A percentile compares a stretch with the other conserved stretches of the same genome.
Conservation (phyloP, 257 asterid species). For the Apocynum venetum region DNA sequence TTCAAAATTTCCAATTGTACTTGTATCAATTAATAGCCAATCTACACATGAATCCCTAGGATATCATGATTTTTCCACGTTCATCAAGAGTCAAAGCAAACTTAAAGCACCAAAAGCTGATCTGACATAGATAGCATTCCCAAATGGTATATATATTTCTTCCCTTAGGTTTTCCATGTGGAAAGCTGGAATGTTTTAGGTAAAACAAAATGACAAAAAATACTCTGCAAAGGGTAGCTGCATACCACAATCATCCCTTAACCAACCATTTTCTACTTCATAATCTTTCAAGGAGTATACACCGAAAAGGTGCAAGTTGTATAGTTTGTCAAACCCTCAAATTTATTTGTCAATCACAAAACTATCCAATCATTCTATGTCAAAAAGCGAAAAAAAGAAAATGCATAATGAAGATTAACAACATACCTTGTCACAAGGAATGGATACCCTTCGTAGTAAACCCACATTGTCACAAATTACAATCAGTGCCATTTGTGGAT, state of each 20-base stretch:
- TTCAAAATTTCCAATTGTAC: not conserved
- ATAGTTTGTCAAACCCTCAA: not conserved
- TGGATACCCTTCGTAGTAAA: not conserved
- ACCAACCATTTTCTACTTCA: not conserved
- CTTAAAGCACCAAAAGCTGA: not conserved
- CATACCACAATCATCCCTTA: not conserved
- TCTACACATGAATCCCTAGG: not conserved
- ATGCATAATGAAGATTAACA: not conserved
- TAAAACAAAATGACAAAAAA: not conserved
- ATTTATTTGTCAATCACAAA: not conserved
- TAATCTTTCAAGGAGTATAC: not conserved
- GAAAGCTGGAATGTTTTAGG: not conserved
- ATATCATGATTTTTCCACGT: not conserved
- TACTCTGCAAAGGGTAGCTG: not conserved
- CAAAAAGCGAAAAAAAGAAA: not conserved
- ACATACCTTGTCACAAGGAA: not conserved
- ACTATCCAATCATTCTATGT: not conserved
- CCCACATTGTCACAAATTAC: not conserved
- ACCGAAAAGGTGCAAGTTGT: not conserved
- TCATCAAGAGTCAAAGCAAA: not conserved
- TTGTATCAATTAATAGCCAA: not conserved
- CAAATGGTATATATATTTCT: not conserved
- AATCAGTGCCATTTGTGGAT: not conserved
- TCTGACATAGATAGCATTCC: not conserved
- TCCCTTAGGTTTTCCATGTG: not conserved